Evolutionary conservation across 371 early-diverging fungal genomes (phyloP), one percentile per base, ranked within the genome.

Genomic region (Parasitella parasitica): DNA sequence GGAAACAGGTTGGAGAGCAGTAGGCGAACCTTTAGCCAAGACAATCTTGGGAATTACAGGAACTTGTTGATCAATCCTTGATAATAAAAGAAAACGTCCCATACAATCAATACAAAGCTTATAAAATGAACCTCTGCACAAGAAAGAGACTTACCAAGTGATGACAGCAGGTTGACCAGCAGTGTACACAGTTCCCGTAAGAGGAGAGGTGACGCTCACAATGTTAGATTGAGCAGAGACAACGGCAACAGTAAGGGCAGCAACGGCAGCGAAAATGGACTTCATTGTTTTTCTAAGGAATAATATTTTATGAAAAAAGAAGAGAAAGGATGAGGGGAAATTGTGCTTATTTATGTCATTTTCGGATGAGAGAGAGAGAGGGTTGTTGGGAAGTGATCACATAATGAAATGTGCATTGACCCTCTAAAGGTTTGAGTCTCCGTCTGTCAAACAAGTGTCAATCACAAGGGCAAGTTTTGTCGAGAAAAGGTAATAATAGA

Each of bases 111-210:
- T n/a, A n/a, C n/a, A n/a, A n/a, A n/a, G n/a, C n/a, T n/a, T 6
- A 26, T 24, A 24, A 36, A 62, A 15, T 20, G 41, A 35, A 54
- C 16, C 2, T 0, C 35, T 58, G 34, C 63, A 71, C 76, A 32
- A 20, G 7, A 32, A 32, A 32, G 11, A 32, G 11, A 32, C 34
- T 61, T 61, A 61, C 79, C 79, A 78, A 61, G 57, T 60, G 54
- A 78, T 76, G 48, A 39, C 43, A 56, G 72, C 74, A 48, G 57
- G 24, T 24, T 61, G 13, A 52, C 79, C 79, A 57, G 76, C 79
- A 28, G 65, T 71, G 57, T 64, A 73, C 35, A 63, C 63, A 24
- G 75, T 63, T 18, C 75, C 77, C 0, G 35, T 35, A 22, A 75
- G 64, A 62, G 77, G 75, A 36, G 71, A 61, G 24, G 77, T 76